phyloP scores from a whole-genome alignment of 129 eudicot genomes.

The Helianthus tuberosus region DNA sequence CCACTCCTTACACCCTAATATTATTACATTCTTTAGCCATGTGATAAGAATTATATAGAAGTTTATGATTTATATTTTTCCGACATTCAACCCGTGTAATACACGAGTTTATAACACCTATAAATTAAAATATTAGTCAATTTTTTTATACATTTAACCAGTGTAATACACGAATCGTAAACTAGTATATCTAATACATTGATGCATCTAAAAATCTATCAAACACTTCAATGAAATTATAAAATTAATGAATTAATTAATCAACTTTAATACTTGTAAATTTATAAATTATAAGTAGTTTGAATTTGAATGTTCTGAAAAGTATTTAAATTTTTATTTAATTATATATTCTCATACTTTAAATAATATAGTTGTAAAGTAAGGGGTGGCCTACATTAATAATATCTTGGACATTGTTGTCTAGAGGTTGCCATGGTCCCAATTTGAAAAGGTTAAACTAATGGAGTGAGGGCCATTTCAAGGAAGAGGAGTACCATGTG shows the following conservation, averaged over 20 bases:
- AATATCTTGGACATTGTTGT: conserved; percentile 29
- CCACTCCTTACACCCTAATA: no score
- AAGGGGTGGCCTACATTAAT: not conserved
- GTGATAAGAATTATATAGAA: no score
- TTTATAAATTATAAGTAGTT: not conserved
- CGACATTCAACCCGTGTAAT: no score
- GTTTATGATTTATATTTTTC: no score
- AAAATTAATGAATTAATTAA: not conserved
- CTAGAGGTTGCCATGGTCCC: conserved; percentile 43
- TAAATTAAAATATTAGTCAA: no score
- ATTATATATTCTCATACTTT: conserved; percentile 3
- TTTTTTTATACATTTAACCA: no score
- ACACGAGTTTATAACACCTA: no score
- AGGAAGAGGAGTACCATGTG: conserved; percentile 41
- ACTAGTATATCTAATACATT: no score
- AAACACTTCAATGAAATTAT: no score
- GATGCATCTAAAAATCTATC: no score
- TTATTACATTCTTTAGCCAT: no score
- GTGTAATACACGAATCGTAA: no score
- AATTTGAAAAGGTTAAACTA: conserved; percentile 20
- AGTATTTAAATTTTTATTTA: not conserved
- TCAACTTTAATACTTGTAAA: not conserved
- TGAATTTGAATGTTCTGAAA: not conserved
- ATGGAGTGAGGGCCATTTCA: conserved; percentile 46
- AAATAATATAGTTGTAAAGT: conserved; percentile 36